Base-by-base conservation (phyloP, 768 basidiomycete genomes). In the Chlorophyllum brunneum region DNA sequence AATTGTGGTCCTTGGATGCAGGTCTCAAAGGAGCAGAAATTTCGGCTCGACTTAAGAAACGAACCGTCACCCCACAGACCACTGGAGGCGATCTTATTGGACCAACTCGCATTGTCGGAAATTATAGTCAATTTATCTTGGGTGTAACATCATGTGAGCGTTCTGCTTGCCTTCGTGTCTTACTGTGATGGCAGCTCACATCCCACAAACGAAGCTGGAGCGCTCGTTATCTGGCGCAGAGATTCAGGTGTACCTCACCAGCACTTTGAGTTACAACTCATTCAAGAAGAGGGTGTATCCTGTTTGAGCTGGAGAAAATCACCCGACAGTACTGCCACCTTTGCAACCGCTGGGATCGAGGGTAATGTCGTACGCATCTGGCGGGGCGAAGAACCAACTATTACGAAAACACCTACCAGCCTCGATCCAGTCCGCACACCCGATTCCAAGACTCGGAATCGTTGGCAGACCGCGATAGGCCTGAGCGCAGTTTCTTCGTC, bases 301-400 rank as follows among this genome's bases (percentile, higher is more conserved):
- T 51, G 33, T 27, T 44, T 51, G 8, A 51, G 50, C n/a, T 51
- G 50, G 50, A 51, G 42, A n/a, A 34, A 6, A 13, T 43, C 50
- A 26, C 1, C n/a, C 20, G 50, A 43, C 10, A 22, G 16, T 23
- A 51, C 31, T 37, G 50, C 41, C 15, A 30, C 16, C 5, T 51
- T 51, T 27, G 50, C 50, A 26, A 43, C 50, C 1, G 33, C 42
- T 37, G 50, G 50, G 11, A 8, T 44, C 34, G 50, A 44, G 11
- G 20, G 33, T 18, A 30, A 36, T 29, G 8, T 29, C n/a, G 13
- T 51, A 8, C 31, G 26, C n/a, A 37, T 51, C 11, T 51, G 50
- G 50, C 41, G 18, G 16, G 50, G 50, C 24, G 50, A 51, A 27
- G 50, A 51, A 43, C 26, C 33, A 5, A 41, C 27, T 3, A 20